Base-by-base conservation (phyloP, 1,139 yeast species). In the Yamadazyma taylorii region DNA sequence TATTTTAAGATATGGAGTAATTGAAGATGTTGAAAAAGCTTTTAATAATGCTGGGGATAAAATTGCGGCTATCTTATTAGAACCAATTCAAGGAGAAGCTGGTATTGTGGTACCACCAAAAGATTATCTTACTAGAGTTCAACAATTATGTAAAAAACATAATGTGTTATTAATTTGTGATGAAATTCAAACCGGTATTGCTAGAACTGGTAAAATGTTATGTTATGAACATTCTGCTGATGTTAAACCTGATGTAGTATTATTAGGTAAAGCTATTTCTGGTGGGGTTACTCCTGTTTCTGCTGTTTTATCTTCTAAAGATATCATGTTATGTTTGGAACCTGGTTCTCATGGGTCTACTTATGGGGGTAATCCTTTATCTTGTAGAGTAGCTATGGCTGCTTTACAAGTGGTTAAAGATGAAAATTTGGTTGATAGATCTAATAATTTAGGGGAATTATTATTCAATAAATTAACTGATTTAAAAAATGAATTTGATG, bases 281-380 rank as follows among this genome's bases (percentile, higher is more conserved):
- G 97, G 98, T 42, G 98, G 98, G 64, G 90, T 89, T 31, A 63
- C 86, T 46, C 97, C 97, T 22, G 95, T 89, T 17, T 85, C 95
- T 34, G 95, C 94, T 17, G 96, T 89, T 12, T 74, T 90, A 48
- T 84, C 96, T 3, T 85, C 95, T 25, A 80, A 72, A 53, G 95
- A 89, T 43, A 85, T 90, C 58, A 87, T 90, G 97, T 76, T 81
- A 49, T 81, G 90, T 50, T 78, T 90, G 53, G 88, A 86, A 51
- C 95, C 97, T 30, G 98, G 98, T 41, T 87, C 96, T 33, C 97
- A 90, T 63, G 98, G 97, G 36, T 90, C 97, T 32, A 90, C 98
- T 23, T 90, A 87, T 59, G 98, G 98, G 63, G 98, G 98, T 63
- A 92, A 89, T 69, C 97, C 98, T 47, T 78, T 90, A 59, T 90